Percentiles rank a stretch among this genome's conserved stretches.
Conservation (phyloP, 352 stramenopile genomes). For the Phytophthora sojae region DNA sequence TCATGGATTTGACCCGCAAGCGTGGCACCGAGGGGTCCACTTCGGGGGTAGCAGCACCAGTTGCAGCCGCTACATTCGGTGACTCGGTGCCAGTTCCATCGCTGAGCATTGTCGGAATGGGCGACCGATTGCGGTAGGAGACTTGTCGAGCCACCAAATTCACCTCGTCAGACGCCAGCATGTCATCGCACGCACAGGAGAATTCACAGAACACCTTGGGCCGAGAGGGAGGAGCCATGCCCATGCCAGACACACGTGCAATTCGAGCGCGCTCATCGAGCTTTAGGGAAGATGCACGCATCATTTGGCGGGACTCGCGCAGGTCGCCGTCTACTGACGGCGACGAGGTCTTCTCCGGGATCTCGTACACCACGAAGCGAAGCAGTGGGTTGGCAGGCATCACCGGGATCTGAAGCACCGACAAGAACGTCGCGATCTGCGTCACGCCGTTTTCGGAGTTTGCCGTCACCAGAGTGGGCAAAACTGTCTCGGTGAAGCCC, state of each 20-base stretch:
- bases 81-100: constrained; percentile 40
- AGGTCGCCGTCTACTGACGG: constrained; percentile 31
- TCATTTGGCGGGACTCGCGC: constrained; percentile 35
- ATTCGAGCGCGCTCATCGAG: constrained; percentile 63
- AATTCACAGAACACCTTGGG: constrained; percentile 87
- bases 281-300: constrained; percentile 57
- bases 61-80: constrained; percentile 27
- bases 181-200: constrained; percentile 67
- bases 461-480: constrained; percentile 61
- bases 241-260: constrained; percentile 68
- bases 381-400: constrained; percentile 70
- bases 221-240: constrained; percentile 57
- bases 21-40: constrained; percentile 43
- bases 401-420: constrained; percentile 78
- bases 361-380: constrained; percentile 85
- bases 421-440: constrained; percentile 80
- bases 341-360: constrained; percentile 55
- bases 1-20: constrained; percentile 77
- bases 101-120: constrained; percentile 39
- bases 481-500: constrained; percentile 81
- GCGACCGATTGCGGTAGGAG: constrained; percentile 50
- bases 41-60: constrained; percentile 19
- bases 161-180: constrained; percentile 63
- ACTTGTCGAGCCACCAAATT: constrained; percentile 66
- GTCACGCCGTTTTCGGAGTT: constrained; percentile 42